These are phyloP conservation scores for Blastobotrys terrestris DNA, from an alignment of 805 yeast species.

Conservation along the genomic window DNA sequence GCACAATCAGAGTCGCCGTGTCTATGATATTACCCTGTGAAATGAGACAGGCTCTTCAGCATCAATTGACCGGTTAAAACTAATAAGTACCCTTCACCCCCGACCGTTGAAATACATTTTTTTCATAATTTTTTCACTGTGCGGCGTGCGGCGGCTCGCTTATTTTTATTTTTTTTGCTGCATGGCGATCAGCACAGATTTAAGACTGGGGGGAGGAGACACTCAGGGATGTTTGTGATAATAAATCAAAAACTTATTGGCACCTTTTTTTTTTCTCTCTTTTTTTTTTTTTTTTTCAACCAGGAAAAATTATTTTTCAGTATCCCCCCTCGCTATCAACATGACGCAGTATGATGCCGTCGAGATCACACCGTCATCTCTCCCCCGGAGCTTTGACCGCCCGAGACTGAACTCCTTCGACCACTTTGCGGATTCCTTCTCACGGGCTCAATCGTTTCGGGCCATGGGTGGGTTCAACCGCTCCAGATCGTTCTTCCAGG, in stretches of 20 bases:
- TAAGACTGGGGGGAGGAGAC: background rate
- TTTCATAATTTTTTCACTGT: background rate
- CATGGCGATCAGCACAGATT: background rate
- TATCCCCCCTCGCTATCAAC: background rate
- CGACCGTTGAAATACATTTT: too few species aligned
- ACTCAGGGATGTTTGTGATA: background rate
- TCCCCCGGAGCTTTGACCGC: background rate
- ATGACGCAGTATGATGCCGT: background rate
- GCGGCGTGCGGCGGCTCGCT: background rate
- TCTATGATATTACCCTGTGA: too few species aligned
- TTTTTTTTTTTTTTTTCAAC: background rate
- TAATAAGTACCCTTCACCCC: too few species aligned
- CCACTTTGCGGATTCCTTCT: constrained; percentile 77
- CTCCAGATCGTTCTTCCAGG: constrained; percentile 46
- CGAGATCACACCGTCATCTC: background rate
- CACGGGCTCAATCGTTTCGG: constrained; percentile 74
- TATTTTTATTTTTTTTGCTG: background rate
- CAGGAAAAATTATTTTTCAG: background rate
- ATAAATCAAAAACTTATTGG: background rate
- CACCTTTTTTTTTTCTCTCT: background rate
- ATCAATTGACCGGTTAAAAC: too few species aligned
- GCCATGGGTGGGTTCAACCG: constrained; percentile 42
- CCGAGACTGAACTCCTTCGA: constrained; percentile 49
- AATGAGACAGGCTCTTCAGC: too few species aligned
- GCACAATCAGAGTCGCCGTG: too few species aligned